phyloP scores from a whole-genome alignment of 2,329 filamentous ascomycete genomes.

The Penicillium sp. region DNA sequence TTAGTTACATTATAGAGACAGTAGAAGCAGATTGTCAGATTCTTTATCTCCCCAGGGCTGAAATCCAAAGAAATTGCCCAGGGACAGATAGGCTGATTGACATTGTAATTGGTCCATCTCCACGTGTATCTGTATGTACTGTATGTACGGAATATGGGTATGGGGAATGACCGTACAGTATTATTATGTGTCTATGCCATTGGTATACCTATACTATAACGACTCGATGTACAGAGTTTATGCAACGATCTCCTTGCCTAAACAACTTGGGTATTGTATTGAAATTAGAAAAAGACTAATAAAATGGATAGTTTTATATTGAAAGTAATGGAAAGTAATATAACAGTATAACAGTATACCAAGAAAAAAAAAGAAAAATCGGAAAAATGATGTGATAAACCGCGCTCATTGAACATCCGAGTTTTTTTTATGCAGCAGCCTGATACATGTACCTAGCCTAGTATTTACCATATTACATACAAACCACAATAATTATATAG shows the following conservation, averaged over 20 bases:
- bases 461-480: not conserved
- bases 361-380: not conserved
- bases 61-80: not conserved
- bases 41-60: not conserved
- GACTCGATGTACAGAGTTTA: not conserved
- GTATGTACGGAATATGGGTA: not conserved
- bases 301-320: not conserved
- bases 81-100: not conserved
- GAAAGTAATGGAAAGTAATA: not conserved
- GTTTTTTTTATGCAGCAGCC: conserved; percentile 11
- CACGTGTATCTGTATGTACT: not conserved
- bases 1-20: not conserved
- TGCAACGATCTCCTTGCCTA: not conserved
- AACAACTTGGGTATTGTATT: not conserved
- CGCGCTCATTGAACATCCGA: not conserved
- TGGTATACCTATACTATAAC: not conserved
- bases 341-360: not conserved
- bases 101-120: not conserved
- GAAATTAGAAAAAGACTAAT: not conserved
- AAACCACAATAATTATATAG: not conserved
- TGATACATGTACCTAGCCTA: not conserved
- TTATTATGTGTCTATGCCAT: too few relatives aligned
- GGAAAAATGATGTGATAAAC: not conserved
- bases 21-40: not conserved
- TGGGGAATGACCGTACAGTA: not conserved